Evolutionary conservation across 2,329 filamentous ascomycete genomes (phyloP), one percentile per base, ranked within the genome.

Genomic region (Nannizziopsis arthrosporioides): DNA sequence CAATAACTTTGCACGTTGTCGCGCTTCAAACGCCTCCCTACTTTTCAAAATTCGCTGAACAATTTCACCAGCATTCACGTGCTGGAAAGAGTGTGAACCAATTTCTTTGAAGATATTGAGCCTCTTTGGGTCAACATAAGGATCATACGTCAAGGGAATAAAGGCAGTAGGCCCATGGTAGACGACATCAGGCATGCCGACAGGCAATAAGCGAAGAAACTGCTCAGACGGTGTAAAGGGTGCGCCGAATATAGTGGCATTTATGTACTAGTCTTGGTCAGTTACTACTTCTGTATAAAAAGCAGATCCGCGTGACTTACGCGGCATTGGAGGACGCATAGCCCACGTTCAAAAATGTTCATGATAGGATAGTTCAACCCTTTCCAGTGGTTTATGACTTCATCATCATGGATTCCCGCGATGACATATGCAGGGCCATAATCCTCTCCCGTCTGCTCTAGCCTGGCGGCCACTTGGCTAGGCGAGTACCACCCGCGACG

Each of bases 311-410:
- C 27, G 47, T 17, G 38, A 65, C 77, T 59, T 73, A 90, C 86
- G 66, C 84, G 84, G 73, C 92, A 98, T 62, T 98, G 92, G 53
- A 96, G 72, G 27, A 96, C 90, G 63, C 92, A 98, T 17, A 98
- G 79, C 1, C 89, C 89, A 37, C 92, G 83, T 72, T 98, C 92
- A 60, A 90, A 94, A 49, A 94, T 89, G 71, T 96, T 98, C 92
- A 98, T 98, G 69, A 98, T 96, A 19, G 92, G 92, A 63, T 95
- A 98, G 70, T 98, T 98, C 59, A 95, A 76, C 32, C 92, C 90
- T 69, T 96, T 96, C 84, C 88, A 93, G 59, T 83, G 74, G 68
- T 98, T 98, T 66, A 98, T 94, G 51, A 94, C 88, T 54, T 84
- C 80, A 64, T 98, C 92, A 59, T 94, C 85, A 67, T 98, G 92